A percentile compares a stretch with the other conserved stretches of the same genome.
These are phyloP conservation scores for Saccharomyces pastorianus DNA, from an alignment of 1,139 yeast genomes.

Conservation along the genomic window DNA sequence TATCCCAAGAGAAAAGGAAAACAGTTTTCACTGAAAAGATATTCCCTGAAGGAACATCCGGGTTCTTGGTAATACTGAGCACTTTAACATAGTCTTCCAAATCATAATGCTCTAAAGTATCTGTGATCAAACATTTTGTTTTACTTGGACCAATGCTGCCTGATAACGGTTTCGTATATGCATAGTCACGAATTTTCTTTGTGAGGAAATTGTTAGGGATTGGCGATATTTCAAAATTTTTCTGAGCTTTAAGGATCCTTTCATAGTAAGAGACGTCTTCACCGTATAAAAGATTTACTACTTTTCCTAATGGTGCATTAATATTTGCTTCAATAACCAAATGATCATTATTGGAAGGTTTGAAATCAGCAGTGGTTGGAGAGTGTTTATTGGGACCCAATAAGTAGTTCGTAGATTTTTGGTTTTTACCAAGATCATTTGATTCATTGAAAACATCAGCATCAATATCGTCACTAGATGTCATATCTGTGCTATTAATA, in stretches of 20 bases:
- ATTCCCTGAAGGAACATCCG: slow-evolving; percentile 92
- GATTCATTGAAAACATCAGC: slow-evolving; percentile 12
- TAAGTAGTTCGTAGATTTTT: slow-evolving; percentile 4
- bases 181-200: slow-evolving; percentile 46
- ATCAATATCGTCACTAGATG: slow-evolving; percentile 24
- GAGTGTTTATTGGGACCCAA: slow-evolving; percentile 41
- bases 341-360: slow-evolving; percentile 51
- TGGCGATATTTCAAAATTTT: slow-evolving; percentile 58
- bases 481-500: slow-evolving; percentile 20
- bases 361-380: slow-evolving; percentile 46
- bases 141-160: slow-evolving; percentile 92
- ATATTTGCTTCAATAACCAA: slow-evolving; percentile 54
- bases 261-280: slow-evolving; percentile 50
- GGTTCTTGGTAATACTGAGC: slow-evolving; percentile 66
- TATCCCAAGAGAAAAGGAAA: slow-evolving; percentile 59
- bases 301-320: slow-evolving; percentile 73
- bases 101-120: slow-evolving; percentile 55
- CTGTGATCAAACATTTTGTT: slow-evolving; percentile 71
- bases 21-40: slow-evolving; percentile 68
- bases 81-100: slow-evolving; percentile 50
- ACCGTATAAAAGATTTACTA: slow-evolving; percentile 65
- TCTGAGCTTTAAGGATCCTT: slow-evolving; percentile 50
- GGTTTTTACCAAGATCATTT: slow-evolving; percentile 3
- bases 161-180: slow-evolving; percentile 69
- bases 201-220: slow-evolving; percentile 41